Evolutionary conservation across 78 protist species (phyloP).

Genomic region (Dictyostelium discoideum): dicty_2.7 NC_007088.5:2790001-2790500

Average conservation of each 20-base stretch:
- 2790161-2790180: slow-evolving; percentile 9
- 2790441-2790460: not conserved
- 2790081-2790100: not conserved
- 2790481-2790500: not conserved
- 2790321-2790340: not conserved
- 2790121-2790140: not conserved
- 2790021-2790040: not conserved
- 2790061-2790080: not conserved
- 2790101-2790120: not conserved
- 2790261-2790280: not conserved
- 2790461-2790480: not conserved
- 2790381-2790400: not conserved
- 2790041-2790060: not conserved
- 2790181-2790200: slow-evolving; percentile 37
- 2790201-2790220: slow-evolving; percentile 42
- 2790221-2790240: slow-evolving; percentile 52
- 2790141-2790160: not conserved
- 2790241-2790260: slow-evolving; percentile 15
- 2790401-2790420: not conserved
- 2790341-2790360: not conserved
- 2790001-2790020: not conserved
- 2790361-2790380: not conserved
- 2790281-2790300: slow-evolving; percentile 5
- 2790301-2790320: not conserved
- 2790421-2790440: not conserved